A percentile compares a stretch with the other conserved stretches of the same genome.
phyloP scores from a whole-genome alignment of 2,329 filamentous ascomycete species.

The Phaeosphaeria sp. region DNA sequence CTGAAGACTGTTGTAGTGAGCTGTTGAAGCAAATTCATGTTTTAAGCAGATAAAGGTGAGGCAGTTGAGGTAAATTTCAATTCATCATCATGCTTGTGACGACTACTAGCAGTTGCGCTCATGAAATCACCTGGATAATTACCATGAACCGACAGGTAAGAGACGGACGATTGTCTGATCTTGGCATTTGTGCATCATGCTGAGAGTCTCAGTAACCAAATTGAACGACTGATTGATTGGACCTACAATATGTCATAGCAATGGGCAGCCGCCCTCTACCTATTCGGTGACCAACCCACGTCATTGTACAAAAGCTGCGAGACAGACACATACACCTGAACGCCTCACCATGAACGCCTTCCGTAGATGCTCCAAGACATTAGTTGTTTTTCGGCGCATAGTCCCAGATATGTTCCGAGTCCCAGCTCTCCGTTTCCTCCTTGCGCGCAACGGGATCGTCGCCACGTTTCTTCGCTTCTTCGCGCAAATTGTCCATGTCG shows the following conservation, averaged over 20 bases:
- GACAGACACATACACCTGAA: conserved; percentile 6
- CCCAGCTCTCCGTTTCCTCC: conserved; percentile 44
- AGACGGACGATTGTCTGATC: neutral
- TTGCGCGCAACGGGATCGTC: conserved; percentile 37
- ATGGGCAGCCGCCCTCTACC: neutral
- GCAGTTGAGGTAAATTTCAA: neutral
- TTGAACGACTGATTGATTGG: neutral
- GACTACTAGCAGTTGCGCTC: neutral
- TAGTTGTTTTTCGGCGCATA: conserved; percentile 36
- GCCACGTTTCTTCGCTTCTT: conserved; percentile 42
- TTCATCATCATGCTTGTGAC: neutral
- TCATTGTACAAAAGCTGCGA: neutral
- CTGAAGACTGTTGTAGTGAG: neutral
- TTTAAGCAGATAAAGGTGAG: neutral
- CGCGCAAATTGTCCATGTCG: conserved; percentile 35
- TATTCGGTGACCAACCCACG: neutral
- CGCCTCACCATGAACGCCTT: conserved; percentile 16
- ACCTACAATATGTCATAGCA: neutral
- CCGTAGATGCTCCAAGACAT: conserved; percentile 1
- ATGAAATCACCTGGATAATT: neutral
- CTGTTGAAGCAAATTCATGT: neutral
- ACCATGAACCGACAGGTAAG: neutral
- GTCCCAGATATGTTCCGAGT: conserved; percentile 45
- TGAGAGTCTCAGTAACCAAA: neutral
- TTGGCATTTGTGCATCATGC: neutral